phyloP scores from a whole-genome alignment of 73 alveolate species.

The Symbiodinium pilosum region DNA sequence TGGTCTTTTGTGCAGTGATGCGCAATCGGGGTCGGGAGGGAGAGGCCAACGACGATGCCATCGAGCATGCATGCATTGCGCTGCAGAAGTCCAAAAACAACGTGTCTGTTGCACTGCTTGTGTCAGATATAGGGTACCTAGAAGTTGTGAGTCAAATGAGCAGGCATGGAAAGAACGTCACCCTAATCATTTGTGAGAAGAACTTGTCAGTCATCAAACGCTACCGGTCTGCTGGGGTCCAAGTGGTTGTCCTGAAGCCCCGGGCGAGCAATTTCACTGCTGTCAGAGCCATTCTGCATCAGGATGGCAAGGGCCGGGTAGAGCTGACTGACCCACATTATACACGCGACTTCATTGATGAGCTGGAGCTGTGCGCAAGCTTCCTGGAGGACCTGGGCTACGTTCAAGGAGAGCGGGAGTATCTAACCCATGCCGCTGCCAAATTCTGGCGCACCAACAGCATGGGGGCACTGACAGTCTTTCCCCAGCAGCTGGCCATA shows the following conservation, averaged over 20 bases:
- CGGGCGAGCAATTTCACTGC: not conserved
- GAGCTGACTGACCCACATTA: not conserved
- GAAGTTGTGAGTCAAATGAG: not conserved
- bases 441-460: slow-evolving; percentile 24
- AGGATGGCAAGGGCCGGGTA: slow-evolving; percentile 25
- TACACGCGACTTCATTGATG: no score
- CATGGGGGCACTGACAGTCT: not conserved
- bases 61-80: not conserved
- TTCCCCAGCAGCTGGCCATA: not conserved
- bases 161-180: not conserved
- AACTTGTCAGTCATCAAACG: not conserved
- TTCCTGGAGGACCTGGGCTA: not conserved
- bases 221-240: not conserved
- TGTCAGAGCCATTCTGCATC: slow-evolving; percentile 21
- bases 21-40: not conserved
- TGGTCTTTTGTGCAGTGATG: not conserved
- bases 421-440: not conserved
- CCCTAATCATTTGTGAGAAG: not conserved
- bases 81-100: not conserved
- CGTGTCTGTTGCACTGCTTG: not conserved
- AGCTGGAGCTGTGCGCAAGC: no score
- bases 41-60: slow-evolving; percentile 30
- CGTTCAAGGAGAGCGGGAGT: not conserved
- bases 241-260: not conserved
- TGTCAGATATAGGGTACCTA: not conserved